phyloP scores from a whole-genome alignment of 148 eudicot genomes.

The Fagopyrum tataricum region DNA sequence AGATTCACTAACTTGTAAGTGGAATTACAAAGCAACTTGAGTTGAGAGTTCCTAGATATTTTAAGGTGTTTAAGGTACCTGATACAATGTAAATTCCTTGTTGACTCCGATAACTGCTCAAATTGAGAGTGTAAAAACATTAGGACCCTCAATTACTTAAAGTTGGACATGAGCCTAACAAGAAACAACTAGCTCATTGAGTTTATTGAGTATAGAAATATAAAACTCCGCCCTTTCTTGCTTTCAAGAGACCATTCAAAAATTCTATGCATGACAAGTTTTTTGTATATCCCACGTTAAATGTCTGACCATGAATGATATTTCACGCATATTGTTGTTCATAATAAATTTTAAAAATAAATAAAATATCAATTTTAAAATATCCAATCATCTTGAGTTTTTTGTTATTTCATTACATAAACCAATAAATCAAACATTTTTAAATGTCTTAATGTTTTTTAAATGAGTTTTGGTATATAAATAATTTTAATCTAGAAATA shows the following conservation, averaged over 20 bases:
- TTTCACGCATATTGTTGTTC: background rate
- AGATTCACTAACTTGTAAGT: background rate
- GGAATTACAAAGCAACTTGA: background rate
- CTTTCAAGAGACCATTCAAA: background rate
- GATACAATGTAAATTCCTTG: slow-evolving; percentile 18
- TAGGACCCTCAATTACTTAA: slow-evolving; percentile 16
- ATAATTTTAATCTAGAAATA: too few relatives aligned
- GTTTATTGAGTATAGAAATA: background rate
- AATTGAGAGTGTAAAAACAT: background rate
- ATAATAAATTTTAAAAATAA: too few relatives aligned
- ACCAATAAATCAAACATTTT: too few relatives aligned
- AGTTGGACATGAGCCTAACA: slow-evolving; percentile 3
- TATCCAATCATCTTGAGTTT: too few relatives aligned
- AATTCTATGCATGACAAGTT: background rate
- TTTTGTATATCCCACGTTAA: background rate
- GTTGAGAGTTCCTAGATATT: background rate
- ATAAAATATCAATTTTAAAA: too few relatives aligned
- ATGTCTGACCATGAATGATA: background rate
- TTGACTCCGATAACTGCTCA: slow-evolving; percentile 8
- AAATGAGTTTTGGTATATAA: too few relatives aligned
- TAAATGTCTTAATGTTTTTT: too few relatives aligned
- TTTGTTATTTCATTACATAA: too few relatives aligned
- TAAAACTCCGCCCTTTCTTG: slow-evolving; percentile 7
- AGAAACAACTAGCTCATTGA: slow-evolving; percentile 7
- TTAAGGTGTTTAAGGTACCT: background rate